Evolutionary conservation across 495 filamentous ascomycete genomes (phyloP).

Genomic region (Alectoria sarmentosa): DNA sequence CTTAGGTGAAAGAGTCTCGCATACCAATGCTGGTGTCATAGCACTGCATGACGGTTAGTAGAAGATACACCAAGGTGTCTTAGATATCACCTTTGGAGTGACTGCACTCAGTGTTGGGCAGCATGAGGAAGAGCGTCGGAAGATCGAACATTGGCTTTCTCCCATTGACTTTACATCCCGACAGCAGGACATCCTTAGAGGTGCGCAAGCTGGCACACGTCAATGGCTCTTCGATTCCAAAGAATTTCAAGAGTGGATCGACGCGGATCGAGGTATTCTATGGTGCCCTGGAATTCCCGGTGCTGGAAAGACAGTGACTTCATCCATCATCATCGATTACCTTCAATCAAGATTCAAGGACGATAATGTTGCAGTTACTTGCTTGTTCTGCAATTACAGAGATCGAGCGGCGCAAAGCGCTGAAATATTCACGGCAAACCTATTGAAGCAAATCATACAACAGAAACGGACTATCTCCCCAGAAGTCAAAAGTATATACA

Average conservation of each 20-base stretch:
- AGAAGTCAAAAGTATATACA: background rate
- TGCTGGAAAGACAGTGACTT: slow-evolving; percentile 35
- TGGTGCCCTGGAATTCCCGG: slow-evolving; percentile 42
- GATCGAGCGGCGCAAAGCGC: slow-evolving; percentile 5
- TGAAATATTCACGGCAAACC: slow-evolving; percentile 12
- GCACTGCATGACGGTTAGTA: background rate
- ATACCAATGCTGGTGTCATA: background rate
- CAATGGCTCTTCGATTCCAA: slow-evolving; percentile 38
- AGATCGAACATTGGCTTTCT: slow-evolving; percentile 21
- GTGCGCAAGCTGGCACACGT: slow-evolving; percentile 36
- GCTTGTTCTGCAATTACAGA: slow-evolving; percentile 11
- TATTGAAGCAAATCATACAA: slow-evolving; percentile 16
- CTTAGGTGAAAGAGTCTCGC: background rate
- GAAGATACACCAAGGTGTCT: background rate
- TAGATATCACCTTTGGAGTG: background rate
- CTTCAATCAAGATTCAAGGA: slow-evolving; percentile 11
- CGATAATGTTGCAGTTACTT: background rate
- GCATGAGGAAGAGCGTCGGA: background rate
- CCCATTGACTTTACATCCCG: slow-evolving; percentile 20
- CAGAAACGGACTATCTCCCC: background rate
- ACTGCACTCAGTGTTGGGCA: background rate
- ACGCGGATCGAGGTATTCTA: slow-evolving; percentile 26
- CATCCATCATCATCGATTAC: slow-evolving; percentile 34
- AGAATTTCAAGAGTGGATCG: slow-evolving; percentile 33
- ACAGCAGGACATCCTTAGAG: slow-evolving; percentile 24